A percentile compares a stretch with the other conserved stretches of the same genome.
Conservation (phyloP, 1,139 yeast genomes). For the Geotrichum candidum region DNA sequence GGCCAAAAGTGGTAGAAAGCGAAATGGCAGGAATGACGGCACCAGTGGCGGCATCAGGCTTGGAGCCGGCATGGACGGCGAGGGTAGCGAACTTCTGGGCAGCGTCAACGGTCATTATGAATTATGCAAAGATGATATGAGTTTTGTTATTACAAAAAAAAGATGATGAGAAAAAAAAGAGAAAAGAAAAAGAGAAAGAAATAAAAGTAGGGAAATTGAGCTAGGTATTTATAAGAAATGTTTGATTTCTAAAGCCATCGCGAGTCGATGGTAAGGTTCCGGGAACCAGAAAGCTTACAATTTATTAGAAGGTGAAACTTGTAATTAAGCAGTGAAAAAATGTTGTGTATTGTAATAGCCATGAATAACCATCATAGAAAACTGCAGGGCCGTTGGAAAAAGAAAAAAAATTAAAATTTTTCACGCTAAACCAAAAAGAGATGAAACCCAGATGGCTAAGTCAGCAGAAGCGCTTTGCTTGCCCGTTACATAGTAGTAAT, state of each 20-base stretch:
- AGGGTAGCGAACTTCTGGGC: constrained; percentile 53
- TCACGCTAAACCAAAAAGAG: background rate
- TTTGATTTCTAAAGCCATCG: background rate
- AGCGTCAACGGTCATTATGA: constrained; percentile 13
- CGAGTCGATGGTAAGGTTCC: background rate
- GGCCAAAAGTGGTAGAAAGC: constrained; percentile 81
- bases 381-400: too few species aligned
- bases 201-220: background rate
- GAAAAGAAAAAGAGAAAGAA: background rate
- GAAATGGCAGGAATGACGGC: constrained; percentile 86
- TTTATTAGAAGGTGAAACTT: too few species aligned
- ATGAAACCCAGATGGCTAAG: background rate
- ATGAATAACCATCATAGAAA: too few species aligned
- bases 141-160: background rate
- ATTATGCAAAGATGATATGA: background rate
- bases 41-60: constrained; percentile 68
- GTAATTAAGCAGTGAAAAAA: too few species aligned
- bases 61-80: constrained; percentile 82
- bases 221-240: background rate
- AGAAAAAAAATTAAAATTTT: background rate
- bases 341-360: too few species aligned
- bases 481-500: background rate
- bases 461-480: background rate
- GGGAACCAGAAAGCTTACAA: background rate
- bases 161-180: background rate